Conservation (phyloP, 371 early-diverging fungal genomes). For the Rhizopus sp. region DNA sequence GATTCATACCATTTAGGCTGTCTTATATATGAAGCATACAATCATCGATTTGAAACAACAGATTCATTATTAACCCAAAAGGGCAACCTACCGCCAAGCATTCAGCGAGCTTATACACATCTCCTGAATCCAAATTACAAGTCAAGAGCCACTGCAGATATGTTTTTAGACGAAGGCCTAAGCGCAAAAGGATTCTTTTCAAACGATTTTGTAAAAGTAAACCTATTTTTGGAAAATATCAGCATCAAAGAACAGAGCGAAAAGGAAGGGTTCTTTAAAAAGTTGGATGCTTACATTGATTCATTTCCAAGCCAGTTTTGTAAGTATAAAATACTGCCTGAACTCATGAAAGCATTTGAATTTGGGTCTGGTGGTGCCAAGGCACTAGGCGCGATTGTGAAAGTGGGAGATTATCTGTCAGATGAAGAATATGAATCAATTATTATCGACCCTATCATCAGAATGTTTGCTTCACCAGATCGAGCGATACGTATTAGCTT, state of each 20-base stretch:
- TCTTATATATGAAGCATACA: conserved; percentile 80
- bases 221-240: conserved; percentile 84
- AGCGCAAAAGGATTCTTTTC: conserved; percentile 73
- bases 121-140: conserved; percentile 58
- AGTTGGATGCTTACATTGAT: conserved; percentile 60
- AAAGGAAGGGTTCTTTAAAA: conserved; percentile 76
- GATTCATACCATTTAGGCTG: conserved; percentile 86
- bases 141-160: conserved; percentile 63
- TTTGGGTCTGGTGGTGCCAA: conserved; percentile 92
- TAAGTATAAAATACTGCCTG: conserved; percentile 88
- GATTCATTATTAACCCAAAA: conserved; percentile 59
- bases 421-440: conserved; percentile 72
- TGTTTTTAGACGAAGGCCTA: conserved; percentile 69
- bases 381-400: conserved; percentile 80
- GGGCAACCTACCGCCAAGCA: conserved; percentile 66
- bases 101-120: conserved; percentile 54
- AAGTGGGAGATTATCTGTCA: conserved; percentile 76
- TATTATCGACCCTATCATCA: conserved; percentile 75
- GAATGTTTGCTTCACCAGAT: conserved; percentile 89
- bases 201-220: conserved; percentile 75
- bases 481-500: conserved; percentile 85
- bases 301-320: conserved; percentile 82
- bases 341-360: conserved; percentile 87
- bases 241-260: conserved; percentile 83
- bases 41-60: conserved; percentile 62